A percentile compares a stretch with the other conserved stretches of the same genome.
Conservation (phyloP, 495 filamentous ascomycete species). For the Talaromyces wortmannii region DNA sequence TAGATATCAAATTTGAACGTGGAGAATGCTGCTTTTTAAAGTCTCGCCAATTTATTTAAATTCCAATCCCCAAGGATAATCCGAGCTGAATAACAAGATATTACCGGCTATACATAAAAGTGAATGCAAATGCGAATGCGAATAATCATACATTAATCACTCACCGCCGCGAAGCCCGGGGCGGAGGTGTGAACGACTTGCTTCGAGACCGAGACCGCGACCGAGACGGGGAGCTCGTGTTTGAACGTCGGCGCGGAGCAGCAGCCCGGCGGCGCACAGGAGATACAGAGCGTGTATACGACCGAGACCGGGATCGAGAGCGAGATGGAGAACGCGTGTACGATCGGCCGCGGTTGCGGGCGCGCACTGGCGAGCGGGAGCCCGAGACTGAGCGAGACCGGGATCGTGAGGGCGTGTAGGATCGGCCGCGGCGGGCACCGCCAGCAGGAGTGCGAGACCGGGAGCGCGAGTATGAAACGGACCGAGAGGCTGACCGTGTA, state of each 20-base stretch:
- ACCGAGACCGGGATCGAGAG: background rate
- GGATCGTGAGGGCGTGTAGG: constrained; percentile 10
- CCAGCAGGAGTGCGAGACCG: background rate
- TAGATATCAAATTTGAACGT: no score
- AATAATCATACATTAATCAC: background rate
- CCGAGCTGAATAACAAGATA: no score
- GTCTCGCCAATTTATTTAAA: no score
- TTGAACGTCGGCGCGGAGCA: background rate
- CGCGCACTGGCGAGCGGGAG: constrained; percentile 1
- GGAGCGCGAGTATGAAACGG: constrained; percentile 4
- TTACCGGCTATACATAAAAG: no score
- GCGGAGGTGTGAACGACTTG: background rate
- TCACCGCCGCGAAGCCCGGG: background rate
- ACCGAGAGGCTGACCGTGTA: constrained; percentile 26
- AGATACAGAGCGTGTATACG: background rate
- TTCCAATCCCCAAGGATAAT: no score
- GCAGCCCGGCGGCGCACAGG: background rate
- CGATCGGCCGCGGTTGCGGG: background rate
- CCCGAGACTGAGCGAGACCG: constrained; percentile 1
- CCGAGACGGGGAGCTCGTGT: background rate
- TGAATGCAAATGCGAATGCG: no score
- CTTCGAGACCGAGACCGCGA: background rate
- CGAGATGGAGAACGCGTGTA: constrained; percentile 3
- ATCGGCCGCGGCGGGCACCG: background rate
- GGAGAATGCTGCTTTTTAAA: no score